Evolutionary conservation across 73 alveolate genomes (phyloP), one percentile per base, ranked within the genome.

Genomic region (Durusdinium trenchii): DNA sequence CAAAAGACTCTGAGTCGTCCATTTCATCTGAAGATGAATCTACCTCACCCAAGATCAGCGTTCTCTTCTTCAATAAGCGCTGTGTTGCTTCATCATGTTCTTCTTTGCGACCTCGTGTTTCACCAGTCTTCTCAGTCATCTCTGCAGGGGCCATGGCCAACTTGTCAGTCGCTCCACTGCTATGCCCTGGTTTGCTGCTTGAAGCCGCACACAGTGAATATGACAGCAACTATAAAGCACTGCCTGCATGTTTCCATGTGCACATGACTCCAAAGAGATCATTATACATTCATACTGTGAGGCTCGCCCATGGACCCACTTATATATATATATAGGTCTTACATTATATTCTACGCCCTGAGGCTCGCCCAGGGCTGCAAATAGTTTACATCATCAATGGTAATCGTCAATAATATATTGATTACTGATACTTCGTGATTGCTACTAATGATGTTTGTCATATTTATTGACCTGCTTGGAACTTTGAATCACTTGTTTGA

Each of bases 321-420:
- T 16, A 57, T 23, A 57, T 57, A 16, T 16, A 12, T 57, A 57
- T 57, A 23, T 23, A 57, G 12, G 69, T 57, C 12, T 57, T 16
- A n/a, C n/a, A n/a, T n/a, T n/a, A n/a, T n/a, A n/a, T n/a, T n/a
- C n/a, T n/a, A n/a, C n/a, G n/a, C n/a, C 69, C 69, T 57, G 69
- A 57, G 69, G 69, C 69, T 57, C 69, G 69, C 69, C 69, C 69
- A 57, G 69, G 69, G n/a, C n/a, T n/a, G n/a, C n/a, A n/a, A n/a
- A n/a, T n/a, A n/a, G n/a, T n/a, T n/a, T n/a, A n/a, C n/a, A n/a
- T n/a, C n/a, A n/a, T n/a, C n/a, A n/a, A n/a, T n/a, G n/a, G n/a
- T n/a, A n/a, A n/a, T n/a, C n/a, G n/a, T n/a, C n/a, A n/a, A n/a
- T n/a, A n/a, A n/a, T n/a, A n/a, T n/a, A n/a, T n/a, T n/a, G n/a